Evolutionary conservation across 2,329 filamentous ascomycete species (phyloP).

Genomic region (Penicillium sp.): DNA sequence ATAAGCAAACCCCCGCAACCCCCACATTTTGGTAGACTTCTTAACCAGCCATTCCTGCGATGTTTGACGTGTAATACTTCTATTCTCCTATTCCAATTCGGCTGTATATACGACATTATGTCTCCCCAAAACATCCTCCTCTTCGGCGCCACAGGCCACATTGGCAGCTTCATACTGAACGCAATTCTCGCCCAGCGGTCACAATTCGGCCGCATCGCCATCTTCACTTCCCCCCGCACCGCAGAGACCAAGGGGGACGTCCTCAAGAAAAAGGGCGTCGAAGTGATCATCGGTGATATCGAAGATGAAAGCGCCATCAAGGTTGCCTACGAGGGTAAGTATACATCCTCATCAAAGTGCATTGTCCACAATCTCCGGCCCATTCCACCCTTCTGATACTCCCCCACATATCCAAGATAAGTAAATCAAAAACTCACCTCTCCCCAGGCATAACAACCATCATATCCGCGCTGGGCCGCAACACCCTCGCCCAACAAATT

Average conservation of each 20-base stretch:
- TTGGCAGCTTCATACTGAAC: conserved; percentile 54
- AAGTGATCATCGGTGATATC: conserved; percentile 60
- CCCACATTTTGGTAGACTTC: neutral
- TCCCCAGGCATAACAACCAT: conserved; percentile 63
- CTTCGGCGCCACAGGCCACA: conserved; percentile 54
- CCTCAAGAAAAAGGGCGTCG: conserved; percentile 53
- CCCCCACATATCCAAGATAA: too few relatives aligned
- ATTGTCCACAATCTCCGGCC: too few relatives aligned
- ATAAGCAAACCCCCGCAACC: conserved; percentile 23
- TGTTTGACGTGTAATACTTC: neutral
- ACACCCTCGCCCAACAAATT: conserved; percentile 63
- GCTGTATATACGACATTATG: conserved; percentile 12
- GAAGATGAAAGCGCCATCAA: conserved; percentile 55
- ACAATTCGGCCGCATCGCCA: conserved; percentile 54
- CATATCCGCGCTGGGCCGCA: conserved; percentile 65
- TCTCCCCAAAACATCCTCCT: conserved; percentile 49
- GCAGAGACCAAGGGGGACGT: conserved; percentile 53
- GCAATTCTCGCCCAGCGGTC: conserved; percentile 51
- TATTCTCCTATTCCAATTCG: neutral
- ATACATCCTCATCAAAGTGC: neutral
- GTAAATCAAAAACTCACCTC: conserved; percentile 2
- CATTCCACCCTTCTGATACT: neutral
- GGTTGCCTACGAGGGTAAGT: conserved; percentile 56
- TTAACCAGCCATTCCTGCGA: too few relatives aligned
- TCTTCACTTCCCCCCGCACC: conserved; percentile 60